Evolutionary conservation across 1,139 yeast species (phyloP).

Genomic region (Arxiozyma telluris): DNA sequence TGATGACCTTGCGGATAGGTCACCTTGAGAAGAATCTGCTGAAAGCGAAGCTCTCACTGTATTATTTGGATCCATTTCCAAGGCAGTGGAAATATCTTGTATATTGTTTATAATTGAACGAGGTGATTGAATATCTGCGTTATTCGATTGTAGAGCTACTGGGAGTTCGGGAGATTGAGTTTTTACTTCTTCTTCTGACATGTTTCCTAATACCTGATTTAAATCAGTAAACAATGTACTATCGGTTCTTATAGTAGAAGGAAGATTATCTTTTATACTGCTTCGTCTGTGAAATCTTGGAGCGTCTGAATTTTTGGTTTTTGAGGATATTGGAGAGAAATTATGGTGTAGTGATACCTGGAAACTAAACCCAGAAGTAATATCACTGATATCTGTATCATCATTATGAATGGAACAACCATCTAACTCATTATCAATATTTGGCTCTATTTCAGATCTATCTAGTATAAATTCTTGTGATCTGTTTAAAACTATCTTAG

Average conservation of each 20-base stretch:
- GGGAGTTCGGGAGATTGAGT: neutral
- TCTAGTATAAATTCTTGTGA: conserved; percentile 18
- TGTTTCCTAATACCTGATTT: conserved; percentile 16
- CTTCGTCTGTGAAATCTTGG: conserved; percentile 3
- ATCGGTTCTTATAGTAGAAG: conserved; percentile 32
- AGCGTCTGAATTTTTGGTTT: neutral
- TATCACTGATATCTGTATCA: conserved; percentile 28
- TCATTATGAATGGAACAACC: conserved; percentile 9
- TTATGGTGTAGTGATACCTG: conserved; percentile 24
- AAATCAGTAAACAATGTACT: conserved; percentile 20
- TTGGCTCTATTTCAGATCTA: conserved; percentile 1
- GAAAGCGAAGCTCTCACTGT: neutral
- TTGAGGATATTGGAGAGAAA: conserved; percentile 13
- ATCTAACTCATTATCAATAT: conserved; percentile 8
- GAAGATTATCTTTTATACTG: conserved; percentile 27
- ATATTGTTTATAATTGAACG: conserved; percentile 7
- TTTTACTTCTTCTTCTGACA: neutral
- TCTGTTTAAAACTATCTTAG: conserved; percentile 18
- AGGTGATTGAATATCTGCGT: neutral
- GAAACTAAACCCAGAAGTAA: conserved; percentile 31
- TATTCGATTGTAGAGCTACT: neutral
- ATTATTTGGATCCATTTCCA: neutral
- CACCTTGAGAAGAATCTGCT: neutral
- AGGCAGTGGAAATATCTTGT: conserved; percentile 1
- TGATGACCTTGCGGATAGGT: conserved; percentile 19